Evolutionary conservation across 257 asterid genomes (phyloP), one percentile per base, ranked within the genome.

Genomic region (Petunia secreta): DNA sequence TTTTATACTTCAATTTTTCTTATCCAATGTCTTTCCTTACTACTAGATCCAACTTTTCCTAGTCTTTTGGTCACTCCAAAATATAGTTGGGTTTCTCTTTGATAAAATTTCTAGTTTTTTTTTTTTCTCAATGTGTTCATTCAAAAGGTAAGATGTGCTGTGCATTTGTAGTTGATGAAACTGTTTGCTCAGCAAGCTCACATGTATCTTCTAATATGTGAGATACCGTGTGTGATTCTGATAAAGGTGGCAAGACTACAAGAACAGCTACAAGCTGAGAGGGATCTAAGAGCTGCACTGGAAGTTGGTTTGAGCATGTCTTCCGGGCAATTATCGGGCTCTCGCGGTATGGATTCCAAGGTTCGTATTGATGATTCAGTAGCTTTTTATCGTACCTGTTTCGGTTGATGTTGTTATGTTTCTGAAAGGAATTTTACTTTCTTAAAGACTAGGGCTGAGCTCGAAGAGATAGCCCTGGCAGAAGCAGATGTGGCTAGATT

Each of bases 241-340:
- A 81, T 80, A 50, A 71, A 95, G 99, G 98, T 93, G 52, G 89
- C 96, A 65, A 93, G 97, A 87, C 87, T 95, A 86, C 98, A 93
- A 90, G 99, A 95, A 84, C 99, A 95, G 89, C 88, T 95, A 85
- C 99, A 93, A 89, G 98, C 97, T 43, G 99, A 95, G 87, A 93
- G 97, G 87, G 99, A 95, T 82, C 84, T 95, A 79, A 89, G 97
- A 84, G 97, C 98, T 84, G 99, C 98, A 65, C 82, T 93, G 73
- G 99, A 95, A 89, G 97, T 91, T 81, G 99, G 97, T 38, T 82
- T 95, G 90, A 95, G 99, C 91, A 92, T 95, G 97, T 91, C 99
- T 44, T 87, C 99, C 76, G 97, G 93, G 46, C 97, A 92, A 84
- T 81, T 91, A 77, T 86, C 94, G 63, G 91, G 92, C 86, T 86